A percentile compares a stretch with the other conserved stretches of the same genome.
phyloP scores from a whole-genome alignment of 225 moss, liverwort and hornwort genomes.

The Marchantia paleacea region DNA sequence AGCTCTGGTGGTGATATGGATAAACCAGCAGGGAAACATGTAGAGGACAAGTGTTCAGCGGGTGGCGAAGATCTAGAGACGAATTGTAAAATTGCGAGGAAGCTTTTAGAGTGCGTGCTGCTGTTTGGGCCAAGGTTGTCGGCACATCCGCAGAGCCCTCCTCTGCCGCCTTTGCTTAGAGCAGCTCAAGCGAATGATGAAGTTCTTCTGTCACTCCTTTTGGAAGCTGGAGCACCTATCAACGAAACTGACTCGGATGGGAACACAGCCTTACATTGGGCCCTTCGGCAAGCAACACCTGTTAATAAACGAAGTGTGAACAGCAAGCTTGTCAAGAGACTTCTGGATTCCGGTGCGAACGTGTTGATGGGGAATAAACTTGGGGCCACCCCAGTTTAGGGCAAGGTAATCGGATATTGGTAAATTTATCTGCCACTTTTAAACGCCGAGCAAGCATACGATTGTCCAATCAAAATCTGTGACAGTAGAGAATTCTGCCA shows the following conservation, averaged over 20 bases:
- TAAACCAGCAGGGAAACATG: slow-evolving; percentile 44
- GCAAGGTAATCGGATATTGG: no score
- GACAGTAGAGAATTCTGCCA: no score
- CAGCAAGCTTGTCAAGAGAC: slow-evolving; percentile 72
- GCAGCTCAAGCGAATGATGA: slow-evolving; percentile 90
- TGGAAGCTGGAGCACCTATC: slow-evolving; percentile 77
- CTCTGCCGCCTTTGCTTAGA: slow-evolving; percentile 81
- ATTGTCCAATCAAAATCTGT: no score
- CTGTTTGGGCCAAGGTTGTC: slow-evolving; percentile 78
- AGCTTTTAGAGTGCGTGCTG: slow-evolving; percentile 88
- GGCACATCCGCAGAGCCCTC: slow-evolving; percentile 83
- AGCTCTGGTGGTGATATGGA: slow-evolving; percentile 67
- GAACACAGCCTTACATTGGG: slow-evolving; percentile 94
- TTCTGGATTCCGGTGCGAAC: slow-evolving; percentile 87
- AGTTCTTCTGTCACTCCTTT: slow-evolving; percentile 60
- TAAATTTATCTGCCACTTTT: no score
- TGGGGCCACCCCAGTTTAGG: slow-evolving; percentile 92
- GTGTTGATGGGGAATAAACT: slow-evolving; percentile 86
- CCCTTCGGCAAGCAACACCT: slow-evolving; percentile 87
- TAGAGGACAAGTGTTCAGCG: slow-evolving; percentile 42
- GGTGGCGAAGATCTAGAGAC: slow-evolving; percentile 66
- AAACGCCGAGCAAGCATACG: no score
- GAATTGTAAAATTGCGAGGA: slow-evolving; percentile 82
- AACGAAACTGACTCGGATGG: slow-evolving; percentile 89
- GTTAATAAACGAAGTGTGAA: slow-evolving; percentile 91